Percentiles rank a stretch among this genome's conserved stretches.
phyloP scores from a whole-genome alignment of 1,139 yeast species.

The Blastobotrys indianensis region DNA sequence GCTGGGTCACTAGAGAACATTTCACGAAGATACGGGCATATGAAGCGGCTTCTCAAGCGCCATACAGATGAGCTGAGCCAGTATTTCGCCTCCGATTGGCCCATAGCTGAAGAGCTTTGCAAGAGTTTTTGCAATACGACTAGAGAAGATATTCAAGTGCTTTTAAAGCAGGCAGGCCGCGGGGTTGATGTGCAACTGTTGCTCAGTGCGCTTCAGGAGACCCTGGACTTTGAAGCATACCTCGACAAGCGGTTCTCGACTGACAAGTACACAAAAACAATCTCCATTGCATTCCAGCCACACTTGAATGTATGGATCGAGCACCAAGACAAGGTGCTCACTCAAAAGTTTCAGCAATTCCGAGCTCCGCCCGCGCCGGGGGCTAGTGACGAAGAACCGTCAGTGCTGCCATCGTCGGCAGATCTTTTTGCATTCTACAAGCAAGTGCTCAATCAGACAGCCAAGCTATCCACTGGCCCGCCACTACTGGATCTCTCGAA shows the following conservation, averaged over 20 bases:
- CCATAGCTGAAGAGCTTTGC: slow-evolving; percentile 56
- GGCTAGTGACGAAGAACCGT: slow-evolving; percentile 42
- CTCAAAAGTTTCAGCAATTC: slow-evolving; percentile 47
- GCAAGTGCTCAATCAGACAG: slow-evolving; percentile 64
- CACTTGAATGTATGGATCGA: slow-evolving; percentile 81
- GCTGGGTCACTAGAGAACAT: slow-evolving; percentile 92
- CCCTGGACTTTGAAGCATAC: slow-evolving; percentile 73
- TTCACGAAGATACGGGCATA: slow-evolving; percentile 72
- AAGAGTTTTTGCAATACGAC: slow-evolving; percentile 65
- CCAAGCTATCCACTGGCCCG: slow-evolving; percentile 65
- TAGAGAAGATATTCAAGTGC: slow-evolving; percentile 52
- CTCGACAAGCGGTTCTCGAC: slow-evolving; percentile 51
- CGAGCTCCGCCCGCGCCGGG: slow-evolving; percentile 26
- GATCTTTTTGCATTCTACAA: slow-evolving; percentile 78
- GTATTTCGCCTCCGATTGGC: slow-evolving; percentile 70
- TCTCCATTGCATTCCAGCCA: slow-evolving; percentile 79
- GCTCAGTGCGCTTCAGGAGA: slow-evolving; percentile 53
- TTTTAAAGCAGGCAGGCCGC: slow-evolving; percentile 35
- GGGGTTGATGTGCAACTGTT: slow-evolving; percentile 52
- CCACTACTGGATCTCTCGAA: slow-evolving; percentile 58
- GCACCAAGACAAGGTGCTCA: slow-evolving; percentile 65
- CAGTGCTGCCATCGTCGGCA: slow-evolving; percentile 75
- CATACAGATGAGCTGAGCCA: slow-evolving; percentile 48
- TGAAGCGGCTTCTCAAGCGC: slow-evolving; percentile 61
- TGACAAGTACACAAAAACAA: slow-evolving; percentile 39